These are phyloP conservation scores for Suillus ampliporus DNA, from an alignment of 768 basidiomycete species.

Conservation along the genomic window DNA sequence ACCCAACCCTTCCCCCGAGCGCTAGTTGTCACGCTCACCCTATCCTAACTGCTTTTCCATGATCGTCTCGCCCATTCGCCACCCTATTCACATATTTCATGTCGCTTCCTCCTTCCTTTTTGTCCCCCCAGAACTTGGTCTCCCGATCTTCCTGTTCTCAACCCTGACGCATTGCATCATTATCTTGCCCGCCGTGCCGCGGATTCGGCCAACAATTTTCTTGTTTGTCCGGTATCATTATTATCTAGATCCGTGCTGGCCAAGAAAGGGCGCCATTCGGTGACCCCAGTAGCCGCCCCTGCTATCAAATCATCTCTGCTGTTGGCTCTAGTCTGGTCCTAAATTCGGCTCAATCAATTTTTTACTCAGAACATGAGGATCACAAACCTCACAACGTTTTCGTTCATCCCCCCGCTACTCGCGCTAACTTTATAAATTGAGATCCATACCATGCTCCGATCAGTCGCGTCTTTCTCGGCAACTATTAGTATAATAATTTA, in stretches of 20 bases:
- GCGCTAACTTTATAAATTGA: conserved; percentile 28
- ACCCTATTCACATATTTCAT: conserved; percentile 35
- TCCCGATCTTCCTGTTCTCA: conserved; percentile 19
- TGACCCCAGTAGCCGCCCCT: conserved; percentile 12
- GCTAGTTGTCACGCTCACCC: neutral
- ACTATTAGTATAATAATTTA: conserved; percentile 12
- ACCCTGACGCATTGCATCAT: conserved; percentile 26
- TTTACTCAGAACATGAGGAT: conserved; percentile 27
- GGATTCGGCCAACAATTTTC: conserved; percentile 28
- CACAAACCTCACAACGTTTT: conserved; percentile 34
- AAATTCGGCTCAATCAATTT: conserved; percentile 4
- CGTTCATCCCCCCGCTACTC: conserved; percentile 38
- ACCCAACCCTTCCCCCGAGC: conserved; percentile 22
- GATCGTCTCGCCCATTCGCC: conserved; percentile 23
- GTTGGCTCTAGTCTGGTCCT: conserved; percentile 16
- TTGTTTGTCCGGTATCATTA: conserved; percentile 1
- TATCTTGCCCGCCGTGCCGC: conserved; percentile 26
- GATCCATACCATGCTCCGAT: conserved; percentile 24
- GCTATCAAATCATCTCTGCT: conserved; percentile 11
- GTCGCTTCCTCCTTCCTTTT: conserved; percentile 16
- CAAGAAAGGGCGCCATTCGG: conserved; percentile 27
- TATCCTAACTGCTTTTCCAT: neutral
- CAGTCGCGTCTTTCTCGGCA: conserved; percentile 24
- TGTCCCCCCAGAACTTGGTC: conserved; percentile 10
- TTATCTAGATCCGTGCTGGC: conserved; percentile 35